Base-by-base conservation (phyloP, 768 basidiomycete species). In the Russula sp. region DNA sequence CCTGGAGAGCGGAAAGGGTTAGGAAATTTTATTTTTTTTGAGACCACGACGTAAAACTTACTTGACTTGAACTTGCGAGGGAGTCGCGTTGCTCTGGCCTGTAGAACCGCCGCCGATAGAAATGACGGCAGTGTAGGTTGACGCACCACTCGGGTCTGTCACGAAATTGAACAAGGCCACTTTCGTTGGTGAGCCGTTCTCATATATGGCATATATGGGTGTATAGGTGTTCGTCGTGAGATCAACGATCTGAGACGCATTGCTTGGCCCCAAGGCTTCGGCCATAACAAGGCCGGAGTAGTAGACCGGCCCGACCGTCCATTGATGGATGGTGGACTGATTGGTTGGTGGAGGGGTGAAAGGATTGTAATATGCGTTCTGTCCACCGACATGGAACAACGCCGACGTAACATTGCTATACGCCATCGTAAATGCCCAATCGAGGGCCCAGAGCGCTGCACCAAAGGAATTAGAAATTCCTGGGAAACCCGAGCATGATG, bases 91-190 rank as follows among this genome's bases (percentile, higher is more conserved):
- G n/a, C 74, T 64, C 64, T 76, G 74, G 37, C 75, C 76, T 2
- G 77, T 75, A 5, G 76, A 74, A 4, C 74, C 77, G 3, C 79
- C 81, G 2, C 75, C 79, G 32, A 84, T 68, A 4, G 79, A 75
- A 48, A 91, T 75, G 4, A 75, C 78, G 11, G 80, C 80, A 5
- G 77, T 80, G 62, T 83, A 81, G 47, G 81, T 77, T 65, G 77
- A 82, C 0, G 77, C 80, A 4, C 86, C 87, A 0, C 77, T 75
- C 0, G 77, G 59, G 68, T 91, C 89, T 35, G 80, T 77, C 47
- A 89, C 78, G 68, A 82, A 92, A 72, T 93, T 94, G 75, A 92
- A 81, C 59, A 93, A 70, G 4, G 83, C 85, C 1, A 90, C 77
- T 45, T 86, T 80, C 5, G 79, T 78, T 6, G 86, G 82, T 3